These are phyloP conservation scores for Cordyceps militaris DNA, from an alignment of 2,329 filamentous ascomycete genomes.

Conservation along the genomic window DNA sequence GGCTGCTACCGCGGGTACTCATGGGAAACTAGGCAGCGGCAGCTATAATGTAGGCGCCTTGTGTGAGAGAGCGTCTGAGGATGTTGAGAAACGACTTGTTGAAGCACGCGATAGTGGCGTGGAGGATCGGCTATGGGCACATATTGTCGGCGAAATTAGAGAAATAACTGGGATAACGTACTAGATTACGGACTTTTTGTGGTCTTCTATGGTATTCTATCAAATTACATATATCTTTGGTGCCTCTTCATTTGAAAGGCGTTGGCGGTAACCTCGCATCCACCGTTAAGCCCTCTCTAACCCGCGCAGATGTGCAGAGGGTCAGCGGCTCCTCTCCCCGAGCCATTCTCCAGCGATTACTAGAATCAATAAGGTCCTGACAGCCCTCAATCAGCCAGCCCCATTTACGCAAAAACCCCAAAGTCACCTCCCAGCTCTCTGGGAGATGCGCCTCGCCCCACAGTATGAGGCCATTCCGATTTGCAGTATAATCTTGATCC, in stretches of 20 bases:
- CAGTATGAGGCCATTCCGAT: not conserved
- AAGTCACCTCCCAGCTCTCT: not conserved
- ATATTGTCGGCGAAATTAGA: not conserved
- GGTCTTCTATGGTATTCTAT: not conserved
- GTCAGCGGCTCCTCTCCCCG: not conserved
- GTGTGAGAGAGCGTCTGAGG: not conserved
- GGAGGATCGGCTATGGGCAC: not conserved
- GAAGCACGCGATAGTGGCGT: not conserved
- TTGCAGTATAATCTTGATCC: not conserved
- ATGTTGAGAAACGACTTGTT: not conserved
- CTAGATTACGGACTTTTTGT: not conserved
- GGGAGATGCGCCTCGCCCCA: not conserved
- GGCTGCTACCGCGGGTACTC: not conserved
- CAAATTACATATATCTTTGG: not conserved
- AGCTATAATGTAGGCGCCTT: not conserved
- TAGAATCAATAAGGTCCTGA: not conserved
- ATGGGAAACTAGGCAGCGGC: not conserved
- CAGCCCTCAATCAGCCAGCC: not conserved
- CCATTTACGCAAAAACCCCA: not conserved
- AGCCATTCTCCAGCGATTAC: not conserved
- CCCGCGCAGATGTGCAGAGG: not conserved
- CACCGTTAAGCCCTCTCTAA: not conserved
- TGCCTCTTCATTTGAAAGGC: not conserved
- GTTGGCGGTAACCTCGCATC: not conserved
- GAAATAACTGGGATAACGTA: not conserved